These are phyloP conservation scores for Holtermannia corniformis DNA, from an alignment of 768 basidiomycete genomes.

Conservation along the genomic window DNA sequence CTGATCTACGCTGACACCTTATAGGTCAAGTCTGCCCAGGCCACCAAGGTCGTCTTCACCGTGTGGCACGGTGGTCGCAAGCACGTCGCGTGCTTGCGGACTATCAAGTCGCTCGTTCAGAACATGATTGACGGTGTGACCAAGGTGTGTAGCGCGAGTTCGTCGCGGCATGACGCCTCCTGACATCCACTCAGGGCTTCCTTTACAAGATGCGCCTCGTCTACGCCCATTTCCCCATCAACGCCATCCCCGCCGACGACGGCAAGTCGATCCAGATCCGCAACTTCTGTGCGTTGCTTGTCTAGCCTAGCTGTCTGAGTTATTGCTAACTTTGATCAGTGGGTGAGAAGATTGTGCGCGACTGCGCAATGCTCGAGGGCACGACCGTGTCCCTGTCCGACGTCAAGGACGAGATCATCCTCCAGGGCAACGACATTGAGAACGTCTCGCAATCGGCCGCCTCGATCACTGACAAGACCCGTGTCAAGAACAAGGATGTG, in stretches of 20 bases:
- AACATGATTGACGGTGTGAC: conserved; percentile 99
- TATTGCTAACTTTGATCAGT: conserved; percentile 11
- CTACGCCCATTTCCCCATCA: conserved; percentile 99
- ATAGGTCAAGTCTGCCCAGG: conserved; percentile 50
- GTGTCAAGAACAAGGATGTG: conserved; percentile 87
- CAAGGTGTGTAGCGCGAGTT: conserved; percentile 51
- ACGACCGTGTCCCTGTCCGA: conserved; percentile 43
- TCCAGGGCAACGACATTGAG: conserved; percentile 92
- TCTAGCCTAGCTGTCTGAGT: not conserved
- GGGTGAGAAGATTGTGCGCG: conserved; percentile 68
- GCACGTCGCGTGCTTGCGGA: conserved; percentile 96
- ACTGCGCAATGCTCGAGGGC: conserved; percentile 84
- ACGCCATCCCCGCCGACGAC: conserved; percentile 57
- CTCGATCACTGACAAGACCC: conserved; percentile 90
- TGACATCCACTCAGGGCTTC: conserved; percentile 61
- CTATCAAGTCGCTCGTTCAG: conserved; percentile 84
- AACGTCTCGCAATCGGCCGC: conserved; percentile 97
- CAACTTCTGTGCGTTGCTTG: conserved; percentile 39
- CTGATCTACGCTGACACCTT: not conserved
- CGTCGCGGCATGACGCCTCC: not conserved
- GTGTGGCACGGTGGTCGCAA: conserved; percentile 98
- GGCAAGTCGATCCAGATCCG: conserved; percentile 41
- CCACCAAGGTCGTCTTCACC: conserved; percentile 68
- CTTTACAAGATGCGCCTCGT: conserved; percentile 99
- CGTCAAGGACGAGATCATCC: conserved; percentile 50